A percentile compares a stretch with the other conserved stretches of the same genome.
Evolutionary conservation across 1,284 basidiomycete genomes (phyloP).

Genomic region (Coniophora puteana): DNA sequence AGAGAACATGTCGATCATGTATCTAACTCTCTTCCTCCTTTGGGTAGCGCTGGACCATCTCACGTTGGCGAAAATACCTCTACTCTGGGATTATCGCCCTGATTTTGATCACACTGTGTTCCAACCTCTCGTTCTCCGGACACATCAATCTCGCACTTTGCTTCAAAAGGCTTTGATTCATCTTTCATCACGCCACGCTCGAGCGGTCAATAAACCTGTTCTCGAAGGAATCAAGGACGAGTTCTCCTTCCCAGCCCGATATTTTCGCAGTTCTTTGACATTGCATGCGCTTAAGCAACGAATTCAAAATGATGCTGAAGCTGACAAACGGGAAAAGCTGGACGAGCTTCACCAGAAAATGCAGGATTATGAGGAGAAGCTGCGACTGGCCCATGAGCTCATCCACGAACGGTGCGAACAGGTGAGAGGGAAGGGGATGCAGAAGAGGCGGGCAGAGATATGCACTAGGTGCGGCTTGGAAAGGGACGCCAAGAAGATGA

Average conservation of each 20-base stretch:
- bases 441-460: not conserved
- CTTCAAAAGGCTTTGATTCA: too few relatives aligned
- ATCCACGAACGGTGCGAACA: too few relatives aligned
- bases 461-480: conserved; percentile 33
- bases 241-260: too few relatives aligned
- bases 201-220: too few relatives aligned
- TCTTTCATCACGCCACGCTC: too few relatives aligned
- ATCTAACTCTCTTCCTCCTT: conserved; percentile 38
- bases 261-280: conserved; percentile 32
- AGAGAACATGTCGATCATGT: conserved; percentile 39
- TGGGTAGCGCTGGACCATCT: conserved; percentile 43
- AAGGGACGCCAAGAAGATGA: conserved; percentile 16
- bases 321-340: conserved; percentile 14
- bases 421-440: too few relatives aligned
- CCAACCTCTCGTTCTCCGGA: too few relatives aligned
- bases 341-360: conserved; percentile 19
- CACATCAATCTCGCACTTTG: too few relatives aligned
- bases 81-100: conserved; percentile 41
- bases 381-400: too few relatives aligned
- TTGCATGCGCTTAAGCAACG: conserved; percentile 18
- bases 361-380: too few relatives aligned
- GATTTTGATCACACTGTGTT: conserved; percentile 36
- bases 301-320: conserved; percentile 25
- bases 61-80: conserved; percentile 25
- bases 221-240: too few relatives aligned